phyloP scores from a whole-genome alignment of 345 rosid species.

The Microthlaspi erraticum region DNA sequence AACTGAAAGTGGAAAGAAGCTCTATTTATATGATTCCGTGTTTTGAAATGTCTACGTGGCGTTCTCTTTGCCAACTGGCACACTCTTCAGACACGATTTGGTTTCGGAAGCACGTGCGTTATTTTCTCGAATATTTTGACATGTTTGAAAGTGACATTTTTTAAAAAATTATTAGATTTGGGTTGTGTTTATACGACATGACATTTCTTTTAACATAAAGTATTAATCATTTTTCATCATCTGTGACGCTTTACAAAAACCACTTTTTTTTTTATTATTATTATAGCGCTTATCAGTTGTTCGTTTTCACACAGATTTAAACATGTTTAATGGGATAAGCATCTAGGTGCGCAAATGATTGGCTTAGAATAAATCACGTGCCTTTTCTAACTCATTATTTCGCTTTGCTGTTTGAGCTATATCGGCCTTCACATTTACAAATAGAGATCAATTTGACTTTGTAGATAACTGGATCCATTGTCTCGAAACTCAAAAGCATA shows the following conservation, averaged over 20 bases:
- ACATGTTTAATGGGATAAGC: not conserved
- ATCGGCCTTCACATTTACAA: not conserved
- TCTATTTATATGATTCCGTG: slow-evolving; percentile 43
- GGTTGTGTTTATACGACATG: slow-evolving; percentile 3
- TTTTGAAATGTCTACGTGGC: slow-evolving; percentile 30
- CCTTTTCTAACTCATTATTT: not conserved
- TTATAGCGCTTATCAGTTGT: not conserved
- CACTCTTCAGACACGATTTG: slow-evolving; percentile 39
- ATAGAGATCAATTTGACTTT: slow-evolving; percentile 26
- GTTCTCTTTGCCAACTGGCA: slow-evolving; percentile 30
- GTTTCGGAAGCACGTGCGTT: slow-evolving; percentile 40
- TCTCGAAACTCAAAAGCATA: slow-evolving; percentile 1
- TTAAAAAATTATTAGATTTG: not conserved
- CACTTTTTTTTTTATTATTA: slow-evolving; percentile 9
- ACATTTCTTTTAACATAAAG: slow-evolving; percentile 8
- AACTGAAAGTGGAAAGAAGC: slow-evolving; percentile 37
- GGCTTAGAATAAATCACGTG: slow-evolving; percentile 37
- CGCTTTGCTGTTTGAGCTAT: not conserved
- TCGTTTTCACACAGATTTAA: slow-evolving; percentile 23
- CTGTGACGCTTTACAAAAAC: slow-evolving; percentile 15
- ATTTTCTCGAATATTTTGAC: slow-evolving; percentile 15
- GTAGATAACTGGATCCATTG: slow-evolving; percentile 30
- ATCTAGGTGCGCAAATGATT: slow-evolving; percentile 35
- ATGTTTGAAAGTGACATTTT: not conserved
- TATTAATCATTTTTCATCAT: slow-evolving; percentile 30